Conservation (phyloP, 2,329 filamentous ascomycete genomes). For the Fusarium papillatum region DNA sequence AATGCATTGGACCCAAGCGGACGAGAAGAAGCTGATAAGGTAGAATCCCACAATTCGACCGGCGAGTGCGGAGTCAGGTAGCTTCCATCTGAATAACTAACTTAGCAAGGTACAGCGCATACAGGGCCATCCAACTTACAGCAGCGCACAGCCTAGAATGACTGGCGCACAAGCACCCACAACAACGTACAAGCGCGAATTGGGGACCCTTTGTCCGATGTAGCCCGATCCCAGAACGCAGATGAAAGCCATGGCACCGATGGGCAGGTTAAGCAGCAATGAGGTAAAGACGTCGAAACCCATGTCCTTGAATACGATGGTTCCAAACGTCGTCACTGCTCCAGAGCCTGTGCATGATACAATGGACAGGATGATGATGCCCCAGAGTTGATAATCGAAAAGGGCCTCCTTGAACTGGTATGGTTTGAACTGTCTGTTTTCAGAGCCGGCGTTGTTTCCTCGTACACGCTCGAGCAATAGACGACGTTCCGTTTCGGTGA, state of each 20-base stretch:
- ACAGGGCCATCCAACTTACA: neutral
- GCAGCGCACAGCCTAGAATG: conserved; percentile 43
- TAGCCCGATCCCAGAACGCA: conserved; percentile 49
- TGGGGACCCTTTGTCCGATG: conserved; percentile 38
- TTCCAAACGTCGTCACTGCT: conserved; percentile 47
- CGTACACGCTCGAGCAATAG: conserved; percentile 44
- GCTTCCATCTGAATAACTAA: conserved; percentile 38
- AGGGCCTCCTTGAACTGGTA: conserved; percentile 46
- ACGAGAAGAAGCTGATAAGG: conserved; percentile 48
- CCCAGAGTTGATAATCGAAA: conserved; percentile 46
- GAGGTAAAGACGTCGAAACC: conserved; percentile 49
- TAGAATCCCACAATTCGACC: conserved; percentile 48
- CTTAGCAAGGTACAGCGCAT: neutral
- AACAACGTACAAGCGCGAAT: conserved; percentile 45
- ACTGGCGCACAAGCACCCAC: conserved; percentile 42
- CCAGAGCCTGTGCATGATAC: conserved; percentile 47
- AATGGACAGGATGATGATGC: conserved; percentile 45
- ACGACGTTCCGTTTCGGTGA: conserved; percentile 45
- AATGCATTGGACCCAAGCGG: conserved; percentile 47
- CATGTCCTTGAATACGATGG: conserved; percentile 51
- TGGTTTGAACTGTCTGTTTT: conserved; percentile 44
- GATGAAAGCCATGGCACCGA: conserved; percentile 48
- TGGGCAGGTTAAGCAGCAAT: conserved; percentile 50
- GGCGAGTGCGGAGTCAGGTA: conserved; percentile 31
- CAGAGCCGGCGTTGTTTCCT: conserved; percentile 45